These are phyloP conservation scores for Hordeum marinum DNA, from an alignment of 176 grass and related monocot species.

Conservation along the genomic window DNA sequence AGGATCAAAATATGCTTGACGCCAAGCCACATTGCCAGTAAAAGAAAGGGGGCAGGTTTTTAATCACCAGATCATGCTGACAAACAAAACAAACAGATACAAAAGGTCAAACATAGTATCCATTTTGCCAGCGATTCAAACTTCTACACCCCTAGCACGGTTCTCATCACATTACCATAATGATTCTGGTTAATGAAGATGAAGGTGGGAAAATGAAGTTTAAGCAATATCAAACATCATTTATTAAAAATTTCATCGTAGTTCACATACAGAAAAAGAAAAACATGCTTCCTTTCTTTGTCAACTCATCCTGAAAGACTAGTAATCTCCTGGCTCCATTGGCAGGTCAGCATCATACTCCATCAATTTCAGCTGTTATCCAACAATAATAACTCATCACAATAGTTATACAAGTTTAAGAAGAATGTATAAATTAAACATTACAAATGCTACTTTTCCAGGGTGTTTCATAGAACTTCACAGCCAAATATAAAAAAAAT, in stretches of 20 bases:
- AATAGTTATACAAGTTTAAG: not conserved
- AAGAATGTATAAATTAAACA: not conserved
- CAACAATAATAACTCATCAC: constrained; percentile 16
- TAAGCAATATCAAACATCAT: not conserved
- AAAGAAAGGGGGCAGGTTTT: not conserved
- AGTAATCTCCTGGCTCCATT: constrained; percentile 10
- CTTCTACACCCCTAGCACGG: not conserved
- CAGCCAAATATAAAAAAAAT: not conserved
- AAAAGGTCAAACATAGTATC: not conserved
- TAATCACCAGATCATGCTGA: constrained; percentile 3
- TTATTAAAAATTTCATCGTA: constrained; percentile 11
- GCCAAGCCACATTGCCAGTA: not conserved
- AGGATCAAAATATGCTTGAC: not conserved
- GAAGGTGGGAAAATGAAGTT: not conserved
- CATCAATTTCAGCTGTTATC: constrained; percentile 32
- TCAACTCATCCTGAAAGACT: constrained; percentile 4
- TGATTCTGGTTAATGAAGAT: not conserved
- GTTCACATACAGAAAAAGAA: constrained; percentile 22
- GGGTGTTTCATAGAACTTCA: not conserved
- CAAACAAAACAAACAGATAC: not conserved
- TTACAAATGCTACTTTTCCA: not conserved
- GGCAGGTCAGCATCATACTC: constrained; percentile 23
- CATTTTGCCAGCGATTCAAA: not conserved
- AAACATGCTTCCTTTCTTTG: not conserved
- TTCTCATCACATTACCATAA: constrained; percentile 12